Evolutionary conservation across 2,329 filamentous ascomycete genomes (phyloP).

Genomic region (Ophiocordyceps polyrhachis-furcata): DNA sequence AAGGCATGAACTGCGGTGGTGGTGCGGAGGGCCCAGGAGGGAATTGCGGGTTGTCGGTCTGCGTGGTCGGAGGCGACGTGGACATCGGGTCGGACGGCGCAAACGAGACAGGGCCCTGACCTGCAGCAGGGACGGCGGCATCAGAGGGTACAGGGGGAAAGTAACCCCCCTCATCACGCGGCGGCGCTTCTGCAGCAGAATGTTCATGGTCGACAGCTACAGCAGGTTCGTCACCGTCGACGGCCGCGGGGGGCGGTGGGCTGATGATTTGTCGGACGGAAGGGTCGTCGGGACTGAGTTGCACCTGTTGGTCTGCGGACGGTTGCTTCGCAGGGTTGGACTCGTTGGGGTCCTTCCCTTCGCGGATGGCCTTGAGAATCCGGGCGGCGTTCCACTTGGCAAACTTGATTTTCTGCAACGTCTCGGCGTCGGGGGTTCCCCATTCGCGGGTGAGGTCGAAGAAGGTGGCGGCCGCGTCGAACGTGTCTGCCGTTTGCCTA

Average conservation of each 20-base stretch:
- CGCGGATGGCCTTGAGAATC: slow-evolving; percentile 79
- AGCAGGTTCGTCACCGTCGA: slow-evolving; percentile 17
- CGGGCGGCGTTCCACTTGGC: slow-evolving; percentile 89
- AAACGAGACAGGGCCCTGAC: background rate
- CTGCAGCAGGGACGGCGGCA: background rate
- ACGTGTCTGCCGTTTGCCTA: slow-evolving; percentile 84
- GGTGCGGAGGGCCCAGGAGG: background rate
- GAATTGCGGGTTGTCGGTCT: background rate
- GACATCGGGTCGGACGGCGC: background rate
- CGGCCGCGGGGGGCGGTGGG: slow-evolving; percentile 22
- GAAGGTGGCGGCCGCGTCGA: slow-evolving; percentile 82
- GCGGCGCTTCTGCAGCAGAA: slow-evolving; percentile 8
- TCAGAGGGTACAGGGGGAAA: slow-evolving; percentile 11
- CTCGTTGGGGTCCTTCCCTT: slow-evolving; percentile 79
- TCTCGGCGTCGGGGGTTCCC: slow-evolving; percentile 56
- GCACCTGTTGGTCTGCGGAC: slow-evolving; percentile 19
- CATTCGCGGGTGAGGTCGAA: slow-evolving; percentile 77
- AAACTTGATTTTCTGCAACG: slow-evolving; percentile 76
- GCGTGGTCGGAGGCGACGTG: background rate
- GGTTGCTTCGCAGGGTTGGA: slow-evolving; percentile 46
- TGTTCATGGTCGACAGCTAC: slow-evolving; percentile 28
- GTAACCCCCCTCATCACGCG: slow-evolving; percentile 11
- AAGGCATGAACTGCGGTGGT: background rate
- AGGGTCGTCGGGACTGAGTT: slow-evolving; percentile 35
- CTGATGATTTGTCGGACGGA: slow-evolving; percentile 34